These are phyloP conservation scores for Poteriospumella lacustris DNA, from an alignment of 108 stramenopile genomes.

Conservation along the genomic window DNA sequence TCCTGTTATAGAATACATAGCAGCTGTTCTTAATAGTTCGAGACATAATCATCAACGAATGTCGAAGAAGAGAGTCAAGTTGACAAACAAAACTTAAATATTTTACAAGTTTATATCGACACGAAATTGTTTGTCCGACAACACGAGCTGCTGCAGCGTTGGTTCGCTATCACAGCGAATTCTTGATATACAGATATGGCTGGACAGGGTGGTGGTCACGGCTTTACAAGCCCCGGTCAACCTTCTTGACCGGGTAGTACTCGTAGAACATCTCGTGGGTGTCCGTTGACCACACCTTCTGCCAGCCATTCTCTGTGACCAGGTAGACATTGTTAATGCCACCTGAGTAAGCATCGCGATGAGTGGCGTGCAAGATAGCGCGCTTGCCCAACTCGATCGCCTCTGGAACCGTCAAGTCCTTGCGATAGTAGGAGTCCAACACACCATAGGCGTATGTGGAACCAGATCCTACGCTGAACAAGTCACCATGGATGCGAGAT, in stretches of 20 bases:
- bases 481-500: slow-evolving; percentile 87
- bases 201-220: too few relatives aligned
- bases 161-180: too few relatives aligned
- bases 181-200: too few relatives aligned
- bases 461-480: slow-evolving; percentile 96
- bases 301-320: slow-evolving; percentile 94
- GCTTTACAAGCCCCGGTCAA: background rate
- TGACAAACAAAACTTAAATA: too few relatives aligned
- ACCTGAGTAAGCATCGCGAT: slow-evolving; percentile 98
- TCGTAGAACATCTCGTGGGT: slow-evolving; percentile 96
- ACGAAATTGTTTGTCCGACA: too few relatives aligned
- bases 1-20: too few relatives aligned
- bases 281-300: slow-evolving; percentile 89
- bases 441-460: slow-evolving; percentile 99
- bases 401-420: slow-evolving; percentile 93
- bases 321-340: slow-evolving; percentile 70
- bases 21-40: too few relatives aligned
- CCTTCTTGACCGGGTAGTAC: slow-evolving; percentile 39
- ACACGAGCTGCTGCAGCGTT: too few relatives aligned
- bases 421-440: slow-evolving; percentile 81
- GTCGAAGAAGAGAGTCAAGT: too few relatives aligned
- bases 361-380: slow-evolving; percentile 98
- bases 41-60: too few relatives aligned
- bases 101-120: too few relatives aligned
- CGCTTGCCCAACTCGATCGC: slow-evolving; percentile 98